Conservation (phyloP, 164 flowering plant genomes). For the Amborella trichopoda region DNA sequence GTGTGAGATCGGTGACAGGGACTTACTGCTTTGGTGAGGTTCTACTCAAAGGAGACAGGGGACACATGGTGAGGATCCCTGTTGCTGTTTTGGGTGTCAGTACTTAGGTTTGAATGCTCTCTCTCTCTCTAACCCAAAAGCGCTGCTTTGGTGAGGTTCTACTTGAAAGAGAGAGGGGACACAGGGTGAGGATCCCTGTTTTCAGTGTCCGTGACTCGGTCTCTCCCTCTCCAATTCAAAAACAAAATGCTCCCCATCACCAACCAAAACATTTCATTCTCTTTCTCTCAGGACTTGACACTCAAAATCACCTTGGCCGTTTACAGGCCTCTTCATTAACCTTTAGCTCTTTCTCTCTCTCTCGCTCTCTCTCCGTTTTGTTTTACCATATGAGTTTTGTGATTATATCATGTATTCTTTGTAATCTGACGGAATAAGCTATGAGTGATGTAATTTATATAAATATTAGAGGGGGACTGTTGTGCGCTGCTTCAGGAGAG, state of each 20-base stretch:
- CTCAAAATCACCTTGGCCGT: too few species aligned
- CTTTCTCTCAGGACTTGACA: too few species aligned
- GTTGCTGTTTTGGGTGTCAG: conserved; percentile 78
- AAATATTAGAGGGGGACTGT: too few species aligned
- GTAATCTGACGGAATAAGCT: conserved; percentile 32
- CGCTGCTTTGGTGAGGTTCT: conserved; percentile 80
- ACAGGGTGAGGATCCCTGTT: conserved; percentile 91
- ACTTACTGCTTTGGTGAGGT: conserved; percentile 80
- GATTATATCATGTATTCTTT: conserved; percentile 45
- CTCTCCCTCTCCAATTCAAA: too few species aligned
- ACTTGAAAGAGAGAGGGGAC: conserved; percentile 88
- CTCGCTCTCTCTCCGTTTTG: too few species aligned
- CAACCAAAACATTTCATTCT: too few species aligned
- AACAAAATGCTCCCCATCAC: too few species aligned
- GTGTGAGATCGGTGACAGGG: conserved; percentile 64
- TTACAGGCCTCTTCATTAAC: too few species aligned
- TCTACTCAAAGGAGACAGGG: conserved; percentile 77
- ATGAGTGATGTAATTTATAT: neutral
- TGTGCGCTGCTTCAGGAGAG: too few species aligned
- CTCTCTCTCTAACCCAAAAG: too few species aligned
- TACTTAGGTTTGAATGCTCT: neutral
- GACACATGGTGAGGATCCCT: conserved; percentile 90
- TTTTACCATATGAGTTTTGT: conserved; percentile 4
- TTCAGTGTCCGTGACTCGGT: too few species aligned
- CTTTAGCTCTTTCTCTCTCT: too few species aligned